Conservation (phyloP, 495 filamentous ascomycete species). For the Aspergillus funiculosus region DNA sequence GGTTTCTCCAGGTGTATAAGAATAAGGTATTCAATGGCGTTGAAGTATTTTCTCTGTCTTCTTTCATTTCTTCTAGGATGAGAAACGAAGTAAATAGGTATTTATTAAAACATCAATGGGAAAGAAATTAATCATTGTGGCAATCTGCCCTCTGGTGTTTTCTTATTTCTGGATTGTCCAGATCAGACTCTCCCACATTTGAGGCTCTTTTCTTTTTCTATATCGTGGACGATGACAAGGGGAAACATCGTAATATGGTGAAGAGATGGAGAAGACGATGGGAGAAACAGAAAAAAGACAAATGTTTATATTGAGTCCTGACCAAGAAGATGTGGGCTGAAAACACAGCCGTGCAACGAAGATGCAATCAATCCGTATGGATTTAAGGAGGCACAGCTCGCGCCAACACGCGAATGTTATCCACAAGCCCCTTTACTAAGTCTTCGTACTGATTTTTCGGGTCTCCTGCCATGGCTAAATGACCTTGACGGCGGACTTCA, state of each 20-base stretch:
- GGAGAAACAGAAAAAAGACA: conserved; percentile 12
- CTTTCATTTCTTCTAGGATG: neutral
- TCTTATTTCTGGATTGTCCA: neutral
- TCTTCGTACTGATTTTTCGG: conserved; percentile 62
- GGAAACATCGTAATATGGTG: conserved; percentile 8
- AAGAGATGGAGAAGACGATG: conserved; percentile 1
- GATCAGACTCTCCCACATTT: too few species aligned
- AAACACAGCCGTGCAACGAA: neutral
- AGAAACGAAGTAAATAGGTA: neutral
- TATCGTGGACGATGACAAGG: neutral
- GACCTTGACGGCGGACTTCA: conserved; percentile 64
- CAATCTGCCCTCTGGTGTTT: neutral
- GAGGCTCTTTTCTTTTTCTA: neutral
- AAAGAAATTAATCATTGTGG: neutral
- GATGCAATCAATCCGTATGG: too few species aligned
- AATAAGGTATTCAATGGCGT: too few species aligned
- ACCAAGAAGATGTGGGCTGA: too few species aligned
- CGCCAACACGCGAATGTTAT: conserved; percentile 73
- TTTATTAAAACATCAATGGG: conserved; percentile 10
- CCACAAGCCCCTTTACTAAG: conserved; percentile 73
- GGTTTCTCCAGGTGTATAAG: too few species aligned
- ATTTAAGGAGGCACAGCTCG: conserved; percentile 39
- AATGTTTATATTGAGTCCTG: too few species aligned
- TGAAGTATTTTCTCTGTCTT: too few species aligned
- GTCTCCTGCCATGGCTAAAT: conserved; percentile 49